Conservation (phyloP, 352 stramenopile genomes). For the Phytophthora kernoviae region DNA sequence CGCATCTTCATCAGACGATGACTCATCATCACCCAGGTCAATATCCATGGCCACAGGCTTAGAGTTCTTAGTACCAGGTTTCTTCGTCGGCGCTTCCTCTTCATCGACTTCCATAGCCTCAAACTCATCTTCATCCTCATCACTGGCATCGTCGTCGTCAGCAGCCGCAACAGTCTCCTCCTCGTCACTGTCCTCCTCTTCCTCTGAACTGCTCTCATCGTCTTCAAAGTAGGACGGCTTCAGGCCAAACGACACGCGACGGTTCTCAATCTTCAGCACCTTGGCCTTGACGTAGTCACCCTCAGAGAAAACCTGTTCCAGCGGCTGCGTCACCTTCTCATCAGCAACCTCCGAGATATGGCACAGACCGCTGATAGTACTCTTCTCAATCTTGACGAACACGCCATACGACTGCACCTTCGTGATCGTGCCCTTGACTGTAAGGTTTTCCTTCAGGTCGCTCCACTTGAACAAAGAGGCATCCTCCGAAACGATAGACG, state of each 20-base stretch:
- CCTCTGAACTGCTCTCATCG: slow-evolving; percentile 89
- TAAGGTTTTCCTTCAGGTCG: slow-evolving; percentile 90
- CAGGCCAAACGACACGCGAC: slow-evolving; percentile 93
- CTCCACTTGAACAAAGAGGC: slow-evolving; percentile 85
- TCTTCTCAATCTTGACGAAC: slow-evolving; percentile 96
- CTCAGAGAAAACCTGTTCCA: slow-evolving; percentile 93
- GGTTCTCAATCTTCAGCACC: slow-evolving; percentile 94
- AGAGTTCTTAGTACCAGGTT: slow-evolving; percentile 33
- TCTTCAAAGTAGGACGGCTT: slow-evolving; percentile 97
- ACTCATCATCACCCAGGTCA: slow-evolving; percentile 57
- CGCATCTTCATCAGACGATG: slow-evolving; percentile 62
- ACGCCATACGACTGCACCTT: slow-evolving; percentile 96
- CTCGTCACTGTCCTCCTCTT: slow-evolving; percentile 81
- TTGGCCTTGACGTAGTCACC: slow-evolving; percentile 98
- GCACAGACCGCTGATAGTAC: slow-evolving; percentile 94
- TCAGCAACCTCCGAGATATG: slow-evolving; percentile 97
- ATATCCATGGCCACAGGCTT: slow-evolving; percentile 44
- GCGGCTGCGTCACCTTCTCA: slow-evolving; percentile 91
- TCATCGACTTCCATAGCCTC: slow-evolving; percentile 63
- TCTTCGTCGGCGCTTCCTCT: slow-evolving; percentile 48
- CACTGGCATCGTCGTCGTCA: slow-evolving; percentile 44
- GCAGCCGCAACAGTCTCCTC: slow-evolving; percentile 42
- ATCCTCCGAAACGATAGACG: slow-evolving; percentile 92
- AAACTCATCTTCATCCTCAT: slow-evolving; percentile 49
- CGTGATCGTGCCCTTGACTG: slow-evolving; percentile 95